Percentiles rank a stretch among this genome's conserved stretches.
Evolutionary conservation across 306 rosid genomes (phyloP).

Genomic region (Comarum palustre): DNA sequence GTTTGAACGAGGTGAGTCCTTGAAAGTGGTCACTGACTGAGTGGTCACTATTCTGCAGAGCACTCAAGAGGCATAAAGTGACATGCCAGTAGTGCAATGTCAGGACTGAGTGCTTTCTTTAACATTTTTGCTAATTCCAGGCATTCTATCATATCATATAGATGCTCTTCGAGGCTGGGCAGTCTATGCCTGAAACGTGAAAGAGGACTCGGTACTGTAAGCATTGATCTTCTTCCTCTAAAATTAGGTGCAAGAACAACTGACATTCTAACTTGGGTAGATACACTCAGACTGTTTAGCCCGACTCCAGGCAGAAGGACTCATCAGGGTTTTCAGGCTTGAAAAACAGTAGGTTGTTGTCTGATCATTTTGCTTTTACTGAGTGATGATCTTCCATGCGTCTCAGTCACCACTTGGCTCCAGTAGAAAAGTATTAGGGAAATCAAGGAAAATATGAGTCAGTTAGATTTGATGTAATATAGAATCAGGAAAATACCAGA

Average conservation of each 20-base stretch:
- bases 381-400: background rate
- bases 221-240: background rate
- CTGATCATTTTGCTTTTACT: background rate
- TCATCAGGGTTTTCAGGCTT: background rate
- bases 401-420: background rate
- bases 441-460: background rate
- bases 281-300: background rate
- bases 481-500: background rate
- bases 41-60: slow-evolving; percentile 13
- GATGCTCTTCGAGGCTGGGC: slow-evolving; percentile 13
- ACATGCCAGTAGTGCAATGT: background rate
- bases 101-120: background rate
- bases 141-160: background rate
- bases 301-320: background rate
- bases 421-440: background rate
- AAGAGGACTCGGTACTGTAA: background rate
- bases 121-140: slow-evolving; percentile 2
- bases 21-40: slow-evolving; percentile 6
- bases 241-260: background rate
- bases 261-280: background rate
- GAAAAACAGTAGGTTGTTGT: background rate
- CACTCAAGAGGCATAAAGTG: slow-evolving; percentile 9
- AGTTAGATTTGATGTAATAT: background rate
- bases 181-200: background rate
- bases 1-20: background rate